Percentiles rank a stretch among this genome's conserved stretches.
These are phyloP conservation scores for Gossypium sturtianum DNA, from an alignment of 345 rosid genomes.

Conservation along the genomic window DNA sequence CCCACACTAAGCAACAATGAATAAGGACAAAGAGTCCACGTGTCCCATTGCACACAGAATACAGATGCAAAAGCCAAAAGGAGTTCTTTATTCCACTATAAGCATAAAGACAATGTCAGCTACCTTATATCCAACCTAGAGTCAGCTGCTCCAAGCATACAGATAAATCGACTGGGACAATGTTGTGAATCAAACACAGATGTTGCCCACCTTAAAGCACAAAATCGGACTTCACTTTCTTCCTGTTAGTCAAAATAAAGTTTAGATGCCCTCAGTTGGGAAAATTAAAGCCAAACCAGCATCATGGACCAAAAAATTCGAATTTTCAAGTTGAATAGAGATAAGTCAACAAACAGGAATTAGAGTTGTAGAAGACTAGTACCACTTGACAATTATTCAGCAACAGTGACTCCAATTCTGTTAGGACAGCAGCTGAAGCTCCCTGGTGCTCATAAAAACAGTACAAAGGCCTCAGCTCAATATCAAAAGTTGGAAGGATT, in stretches of 20 bases:
- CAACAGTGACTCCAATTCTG: conserved; percentile 69
- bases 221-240: conserved; percentile 88
- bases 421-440: conserved; percentile 53
- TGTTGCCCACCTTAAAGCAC: conserved; percentile 90
- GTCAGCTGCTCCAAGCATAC: conserved; percentile 88
- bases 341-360: not conserved
- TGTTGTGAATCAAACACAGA: conserved; percentile 71
- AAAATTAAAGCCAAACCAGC: conserved; percentile 9
- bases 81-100: not conserved
- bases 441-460: conserved; percentile 40
- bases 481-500: not conserved
- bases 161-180: conserved; percentile 89
- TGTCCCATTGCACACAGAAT: not conserved
- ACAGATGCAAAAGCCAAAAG: not conserved
- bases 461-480: not conserved
- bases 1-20: not conserved
- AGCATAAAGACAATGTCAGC: conserved; percentile 9
- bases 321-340: not conserved
- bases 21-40: not conserved
- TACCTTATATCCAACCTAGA: conserved; percentile 90
- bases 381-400: conserved; percentile 72
- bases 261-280: conserved; percentile 5
- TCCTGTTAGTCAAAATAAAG: conserved; percentile 47
- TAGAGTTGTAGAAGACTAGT: conserved; percentile 12
- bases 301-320: not conserved